A percentile compares a stretch with the other conserved stretches of the same genome.
These are phyloP conservation scores for Fusarium sp. DNA, from an alignment of 2,329 filamentous ascomycete species.

Conservation along the genomic window DNA sequence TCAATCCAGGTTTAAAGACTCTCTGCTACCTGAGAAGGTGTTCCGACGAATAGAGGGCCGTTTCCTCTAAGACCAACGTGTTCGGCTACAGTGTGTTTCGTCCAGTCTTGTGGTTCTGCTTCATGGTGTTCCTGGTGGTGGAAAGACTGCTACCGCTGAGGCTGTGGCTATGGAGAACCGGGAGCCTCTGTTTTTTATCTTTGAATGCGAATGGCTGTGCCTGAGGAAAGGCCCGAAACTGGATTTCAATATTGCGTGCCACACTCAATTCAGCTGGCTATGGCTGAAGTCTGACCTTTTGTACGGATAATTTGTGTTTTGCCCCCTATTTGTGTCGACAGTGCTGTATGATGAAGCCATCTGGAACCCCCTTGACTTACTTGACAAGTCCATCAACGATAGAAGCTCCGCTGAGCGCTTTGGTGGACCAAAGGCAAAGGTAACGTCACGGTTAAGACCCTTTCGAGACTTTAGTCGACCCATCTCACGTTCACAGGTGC, in stretches of 20 bases:
- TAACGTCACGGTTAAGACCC: constrained; percentile 88
- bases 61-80: constrained; percentile 77
- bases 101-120: constrained; percentile 70
- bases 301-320: background rate
- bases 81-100: constrained; percentile 76
- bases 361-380: constrained; percentile 79
- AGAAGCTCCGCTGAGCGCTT: constrained; percentile 77
- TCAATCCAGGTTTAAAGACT: constrained; percentile 74
- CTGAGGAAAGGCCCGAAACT: constrained; percentile 26
- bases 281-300: background rate
- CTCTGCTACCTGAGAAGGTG: constrained; percentile 73
- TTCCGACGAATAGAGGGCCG: constrained; percentile 74
- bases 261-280: constrained; percentile 8
- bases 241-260: constrained; percentile 13
- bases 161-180: constrained; percentile 13
- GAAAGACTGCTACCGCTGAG: constrained; percentile 63
- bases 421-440: constrained; percentile 93
- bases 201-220: constrained; percentile 10
- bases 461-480: constrained; percentile 91
- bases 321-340: constrained; percentile 67
- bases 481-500: constrained; percentile 94
- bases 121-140: constrained; percentile 62
- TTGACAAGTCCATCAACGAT: constrained; percentile 76
- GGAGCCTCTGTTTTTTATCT: constrained; percentile 5
- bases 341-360: constrained; percentile 76